A percentile compares a stretch with the other conserved stretches of the same genome.
Conservation (phyloP, 1,139 yeast species). For the Pichia sp. region DNA sequence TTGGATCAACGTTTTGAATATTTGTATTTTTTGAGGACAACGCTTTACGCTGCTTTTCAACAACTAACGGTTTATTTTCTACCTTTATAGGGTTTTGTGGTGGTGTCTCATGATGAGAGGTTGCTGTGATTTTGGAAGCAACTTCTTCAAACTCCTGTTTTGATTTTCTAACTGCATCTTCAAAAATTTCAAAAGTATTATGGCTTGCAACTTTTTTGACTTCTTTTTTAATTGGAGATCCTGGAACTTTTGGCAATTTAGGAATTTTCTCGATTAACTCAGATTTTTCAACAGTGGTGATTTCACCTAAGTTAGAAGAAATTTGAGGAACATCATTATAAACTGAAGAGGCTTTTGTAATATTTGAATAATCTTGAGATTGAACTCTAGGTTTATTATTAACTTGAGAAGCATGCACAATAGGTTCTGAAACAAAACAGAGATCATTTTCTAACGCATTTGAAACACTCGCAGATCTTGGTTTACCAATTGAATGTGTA, state of each 20-base stretch:
- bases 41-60: constrained; percentile 26
- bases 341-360: constrained; percentile 15
- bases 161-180: constrained; percentile 16
- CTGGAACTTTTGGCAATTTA: constrained; percentile 31
- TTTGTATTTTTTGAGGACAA: constrained; percentile 30
- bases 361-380: neutral
- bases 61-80: constrained; percentile 1
- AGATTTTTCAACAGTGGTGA: too few species aligned
- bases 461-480: constrained; percentile 16
- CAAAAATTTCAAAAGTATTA: constrained; percentile 22
- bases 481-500: constrained; percentile 8
- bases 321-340: neutral
- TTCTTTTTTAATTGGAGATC: constrained; percentile 29
- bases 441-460: constrained; percentile 22
- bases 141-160: constrained; percentile 15
- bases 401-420: neutral
- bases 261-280: constrained; percentile 18
- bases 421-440: constrained; percentile 18
- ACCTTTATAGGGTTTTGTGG: neutral
- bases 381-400: neutral
- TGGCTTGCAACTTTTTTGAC: constrained; percentile 17
- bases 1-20: constrained; percentile 7
- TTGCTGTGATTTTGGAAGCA: constrained; percentile 2
- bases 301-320: too few species aligned
- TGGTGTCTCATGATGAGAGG: neutral